A percentile compares a stretch with the other conserved stretches of the same genome.
Conservation (phyloP, 768 basidiomycete genomes). For the Sporobolomyces pararoseus region DNA sequence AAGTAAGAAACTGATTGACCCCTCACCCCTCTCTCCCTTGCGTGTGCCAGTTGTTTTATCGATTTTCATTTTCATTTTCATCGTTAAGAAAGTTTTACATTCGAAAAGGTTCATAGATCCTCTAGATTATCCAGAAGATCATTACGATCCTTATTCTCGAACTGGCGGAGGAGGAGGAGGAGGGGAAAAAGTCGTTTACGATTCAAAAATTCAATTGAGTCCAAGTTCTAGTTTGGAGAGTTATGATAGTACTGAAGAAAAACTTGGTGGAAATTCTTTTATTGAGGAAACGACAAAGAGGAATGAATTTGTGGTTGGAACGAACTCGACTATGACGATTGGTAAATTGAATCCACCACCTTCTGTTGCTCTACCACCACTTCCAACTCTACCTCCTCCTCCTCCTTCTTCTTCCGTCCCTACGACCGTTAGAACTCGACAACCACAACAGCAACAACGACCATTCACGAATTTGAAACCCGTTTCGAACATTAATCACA, state of each 20-base stretch:
- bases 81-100: slow-evolving; percentile 18
- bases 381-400: neutral
- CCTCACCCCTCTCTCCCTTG: neutral
- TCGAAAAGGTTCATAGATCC: slow-evolving; percentile 21
- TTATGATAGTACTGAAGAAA: too few relatives aligned
- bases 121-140: slow-evolving; percentile 25
- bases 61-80: slow-evolving; percentile 20
- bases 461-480: too few relatives aligned
- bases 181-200: too few relatives aligned
- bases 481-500: too few relatives aligned
- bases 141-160: neutral
- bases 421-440: too few relatives aligned
- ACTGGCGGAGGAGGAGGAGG: too few relatives aligned
- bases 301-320: too few relatives aligned
- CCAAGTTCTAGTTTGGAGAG: neutral
- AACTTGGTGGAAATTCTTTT: too few relatives aligned
- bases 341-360: neutral
- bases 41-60: slow-evolving; percentile 18
- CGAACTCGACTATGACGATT: too few relatives aligned
- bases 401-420: too few relatives aligned
- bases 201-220: neutral
- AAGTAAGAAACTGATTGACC: too few relatives aligned
- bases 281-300: too few relatives aligned
- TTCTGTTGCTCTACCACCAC: neutral
- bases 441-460: neutral